A percentile compares a stretch with the other conserved stretches of the same genome.
These are phyloP conservation scores for Cordyceps militaris DNA, from an alignment of 2,329 filamentous ascomycete genomes.

Conservation along the genomic window DNA sequence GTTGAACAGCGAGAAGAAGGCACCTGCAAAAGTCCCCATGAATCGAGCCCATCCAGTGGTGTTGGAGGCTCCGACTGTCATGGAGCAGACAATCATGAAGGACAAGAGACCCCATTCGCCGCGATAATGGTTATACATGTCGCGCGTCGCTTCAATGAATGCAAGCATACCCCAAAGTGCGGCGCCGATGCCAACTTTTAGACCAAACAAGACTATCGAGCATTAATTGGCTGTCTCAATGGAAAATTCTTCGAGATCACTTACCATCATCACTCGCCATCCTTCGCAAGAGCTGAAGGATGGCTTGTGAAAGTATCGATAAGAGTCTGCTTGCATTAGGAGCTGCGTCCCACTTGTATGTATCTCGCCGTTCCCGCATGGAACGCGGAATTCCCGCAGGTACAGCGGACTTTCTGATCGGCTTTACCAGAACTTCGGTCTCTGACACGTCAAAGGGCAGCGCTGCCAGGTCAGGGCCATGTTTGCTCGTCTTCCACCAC, in stretches of 20 bases:
- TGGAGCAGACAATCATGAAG: slow-evolving; percentile 92
- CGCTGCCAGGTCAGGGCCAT: slow-evolving; percentile 12
- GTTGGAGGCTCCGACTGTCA: slow-evolving; percentile 89
- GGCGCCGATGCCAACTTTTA: slow-evolving; percentile 84
- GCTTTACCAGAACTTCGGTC: slow-evolving; percentile 27
- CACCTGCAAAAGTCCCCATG: slow-evolving; percentile 72
- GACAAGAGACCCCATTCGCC: slow-evolving; percentile 93
- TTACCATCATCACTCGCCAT: slow-evolving; percentile 43
- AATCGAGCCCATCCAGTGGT: slow-evolving; percentile 80
- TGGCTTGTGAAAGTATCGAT: slow-evolving; percentile 32
- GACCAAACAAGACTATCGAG: slow-evolving; percentile 56
- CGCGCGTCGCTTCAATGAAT: slow-evolving; percentile 66
- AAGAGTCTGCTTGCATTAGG: slow-evolving; percentile 34
- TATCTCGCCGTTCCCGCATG: slow-evolving; percentile 39
- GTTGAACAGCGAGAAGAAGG: slow-evolving; percentile 60
- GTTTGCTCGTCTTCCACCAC: slow-evolving; percentile 50
- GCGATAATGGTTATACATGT: slow-evolving; percentile 73
- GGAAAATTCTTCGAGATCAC: slow-evolving; percentile 13
- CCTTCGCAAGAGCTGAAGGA: slow-evolving; percentile 36
- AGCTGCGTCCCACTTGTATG: slow-evolving; percentile 41
- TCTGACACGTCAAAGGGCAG: slow-evolving; percentile 25
- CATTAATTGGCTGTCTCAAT: background rate
- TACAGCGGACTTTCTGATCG: slow-evolving; percentile 40
- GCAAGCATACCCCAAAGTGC: slow-evolving; percentile 76
- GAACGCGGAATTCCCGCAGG: slow-evolving; percentile 43